Evolutionary conservation across 768 basidiomycete genomes (phyloP), one percentile per base, ranked within the genome.

Genomic region (Leccinum sublutescens): DNA sequence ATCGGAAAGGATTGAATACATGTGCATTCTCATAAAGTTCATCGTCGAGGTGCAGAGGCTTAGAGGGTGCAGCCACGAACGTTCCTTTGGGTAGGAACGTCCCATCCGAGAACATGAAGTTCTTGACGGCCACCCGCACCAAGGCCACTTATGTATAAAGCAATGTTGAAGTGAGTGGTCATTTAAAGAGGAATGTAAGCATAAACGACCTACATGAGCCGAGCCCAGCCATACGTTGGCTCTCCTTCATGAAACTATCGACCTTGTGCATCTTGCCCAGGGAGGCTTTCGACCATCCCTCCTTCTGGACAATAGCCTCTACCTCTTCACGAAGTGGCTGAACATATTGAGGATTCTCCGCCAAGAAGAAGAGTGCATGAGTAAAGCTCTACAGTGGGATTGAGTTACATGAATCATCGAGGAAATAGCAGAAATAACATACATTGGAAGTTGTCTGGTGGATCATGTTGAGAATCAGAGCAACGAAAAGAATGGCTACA

Each of bases 201-300:
- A 4, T 31, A 10, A 10, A 14, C 11, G 43, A 63, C 73, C 15
- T 57, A 74, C 74, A 33, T 29, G 49, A 17, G 8, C 25, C 12
- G 25, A 29, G 3, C 17, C 29, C 31, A 1, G 1, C n/a, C 6
- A 51, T 15, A 0, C 50, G 31, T 21, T 31, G 29, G 19, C 29
- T 11, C 12, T 51, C 50, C 31, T 33, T 51, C 17, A 51, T 3
- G 27, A 51, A 51, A 2, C 50, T 51, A n/a, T 51, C 50, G 2
- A 51, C 21, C 31, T 7, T 51, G 9, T 3, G 17, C 50, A 51
- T 51, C n/a, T 33, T 51, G 12, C 25, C n/a, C 6, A 51, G 3
- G 9, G 50, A 19, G 31, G 27, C 50, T 21, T 33, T 51, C n/a
- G 31, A 51, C 50, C 50, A 51, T 33, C 31, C 50, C n/a, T 51